Evolutionary conservation across 306 rosid species (phyloP).

Genomic region (Castanea sativa): DNA sequence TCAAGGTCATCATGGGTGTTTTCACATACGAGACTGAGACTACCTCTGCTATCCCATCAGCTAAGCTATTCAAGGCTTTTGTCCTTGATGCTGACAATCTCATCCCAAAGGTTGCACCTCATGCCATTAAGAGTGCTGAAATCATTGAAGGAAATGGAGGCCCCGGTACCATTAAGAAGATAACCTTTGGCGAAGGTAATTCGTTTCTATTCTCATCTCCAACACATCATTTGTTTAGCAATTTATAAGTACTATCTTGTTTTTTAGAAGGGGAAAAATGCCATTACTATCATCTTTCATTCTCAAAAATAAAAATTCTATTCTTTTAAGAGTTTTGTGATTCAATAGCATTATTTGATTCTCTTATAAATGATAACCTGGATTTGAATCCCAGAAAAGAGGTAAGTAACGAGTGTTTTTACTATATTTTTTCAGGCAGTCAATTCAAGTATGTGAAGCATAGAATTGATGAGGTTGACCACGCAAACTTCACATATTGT

Average conservation of each 20-base stretch:
- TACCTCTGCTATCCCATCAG: slow-evolving; percentile 14
- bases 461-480: slow-evolving; percentile 5
- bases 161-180: slow-evolving; percentile 37
- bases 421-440: neutral
- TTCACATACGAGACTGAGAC: slow-evolving; percentile 18
- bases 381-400: too few relatives aligned
- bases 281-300: too few relatives aligned
- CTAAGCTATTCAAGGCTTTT: slow-evolving; percentile 35
- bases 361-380: too few relatives aligned
- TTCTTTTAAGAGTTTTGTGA: too few relatives aligned
- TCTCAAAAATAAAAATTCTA: too few relatives aligned
- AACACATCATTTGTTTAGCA: neutral
- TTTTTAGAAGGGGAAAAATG: too few relatives aligned
- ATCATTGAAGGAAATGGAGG: slow-evolving; percentile 37
- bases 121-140: slow-evolving; percentile 20
- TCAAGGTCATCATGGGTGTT: slow-evolving; percentile 26
- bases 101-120: slow-evolving; percentile 32
- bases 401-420: too few relatives aligned
- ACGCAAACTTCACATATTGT: neutral
- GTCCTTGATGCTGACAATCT: slow-evolving; percentile 33
- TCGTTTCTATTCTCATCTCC: neutral
- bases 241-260: too few relatives aligned
- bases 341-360: too few relatives aligned
- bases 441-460: neutral
- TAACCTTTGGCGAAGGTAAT: slow-evolving; percentile 31